Evolutionary conservation across 352 stramenopile genomes (phyloP), one percentile per base, ranked within the genome.

Genomic region (Elongisporangium senticosum): DNA sequence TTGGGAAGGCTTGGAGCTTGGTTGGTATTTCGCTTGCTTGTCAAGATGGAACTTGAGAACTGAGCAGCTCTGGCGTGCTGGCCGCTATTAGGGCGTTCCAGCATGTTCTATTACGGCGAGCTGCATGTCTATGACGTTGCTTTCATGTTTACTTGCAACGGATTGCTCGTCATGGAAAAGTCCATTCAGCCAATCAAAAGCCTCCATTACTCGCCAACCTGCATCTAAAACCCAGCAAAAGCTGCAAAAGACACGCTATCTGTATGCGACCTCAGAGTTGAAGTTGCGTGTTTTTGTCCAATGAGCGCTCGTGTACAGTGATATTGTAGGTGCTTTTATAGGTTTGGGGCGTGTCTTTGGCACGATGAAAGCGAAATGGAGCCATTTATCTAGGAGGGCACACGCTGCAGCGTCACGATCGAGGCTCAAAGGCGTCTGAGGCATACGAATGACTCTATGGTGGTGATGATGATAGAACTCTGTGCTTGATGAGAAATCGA

Each of bases 21-120:
- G 39, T 23, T 61, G 28, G 39, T 53, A 19, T 56, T 67, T 43
- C 33, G 33, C 33, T 43, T 43, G 33, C 33, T 43, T 43, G 33
- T 43, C 33, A 43, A 43, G 33, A 43, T 43, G 33, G 33, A 43
- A 43, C 33, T 43, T 43, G 33, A 43, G 33, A 43, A 43, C 33
- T 43, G 33, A 43, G 33, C 33, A 43, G 33, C 33, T 43, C 33
- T 43, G 33, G 33, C 8, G 33, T 4, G 33, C 33, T 43, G 33
- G 10, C 8, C 26, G 26, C 33, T 17, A 39, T 13, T 1, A 6
- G 10, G 11, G 10, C 33, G 10, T 43, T 43, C 33, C 10, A 43
- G 33, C 33, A 17, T 43, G 33, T 43, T 43, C 33, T 43, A 43
- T 43, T 43, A 17, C 33, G 33, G 15, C 33, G 33, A 14, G 33